Percentiles rank a stretch among this genome's conserved stretches.
Conservation (phyloP, 2,329 filamentous ascomycete genomes). For the Cercospora canescens region DNA sequence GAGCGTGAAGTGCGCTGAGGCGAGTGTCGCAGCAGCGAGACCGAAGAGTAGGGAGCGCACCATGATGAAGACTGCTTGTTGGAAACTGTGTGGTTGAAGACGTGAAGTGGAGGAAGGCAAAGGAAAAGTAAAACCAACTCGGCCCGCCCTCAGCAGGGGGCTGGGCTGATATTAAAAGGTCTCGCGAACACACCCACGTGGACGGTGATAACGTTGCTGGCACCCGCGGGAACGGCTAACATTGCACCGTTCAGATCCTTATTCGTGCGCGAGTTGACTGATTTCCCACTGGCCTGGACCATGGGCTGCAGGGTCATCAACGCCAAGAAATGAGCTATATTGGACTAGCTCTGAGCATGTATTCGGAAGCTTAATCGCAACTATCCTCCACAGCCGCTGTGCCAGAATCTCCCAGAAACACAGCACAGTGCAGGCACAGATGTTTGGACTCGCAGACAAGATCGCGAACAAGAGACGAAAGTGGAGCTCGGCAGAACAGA, state of each 20-base stretch:
- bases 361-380: constrained; percentile 5
- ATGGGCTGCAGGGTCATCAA: neutral
- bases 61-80: constrained; percentile 21
- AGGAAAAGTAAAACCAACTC: constrained; percentile 1
- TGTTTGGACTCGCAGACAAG: neutral
- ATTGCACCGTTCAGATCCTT: neutral
- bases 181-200: constrained; percentile 2
- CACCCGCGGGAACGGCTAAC: neutral
- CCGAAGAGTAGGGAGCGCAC: constrained; percentile 27
- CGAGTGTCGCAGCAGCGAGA: constrained; percentile 31
- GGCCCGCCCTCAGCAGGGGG: neutral
- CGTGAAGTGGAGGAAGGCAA: neutral
- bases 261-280: neutral
- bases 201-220: neutral
- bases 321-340: neutral
- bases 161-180: neutral
- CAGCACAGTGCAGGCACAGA: neutral
- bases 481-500: neutral
- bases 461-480: neutral
- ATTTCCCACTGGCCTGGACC: constrained; percentile 7
- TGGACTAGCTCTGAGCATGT: neutral
- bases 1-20: constrained; percentile 46
- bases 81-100: neutral
- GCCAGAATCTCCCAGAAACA: neutral
- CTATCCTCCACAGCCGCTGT: neutral